Percentiles rank a stretch among this genome's conserved stretches.
phyloP scores from a whole-genome alignment of 2,329 filamentous ascomycete genomes.

The Exophiala alcalophila region DNA sequence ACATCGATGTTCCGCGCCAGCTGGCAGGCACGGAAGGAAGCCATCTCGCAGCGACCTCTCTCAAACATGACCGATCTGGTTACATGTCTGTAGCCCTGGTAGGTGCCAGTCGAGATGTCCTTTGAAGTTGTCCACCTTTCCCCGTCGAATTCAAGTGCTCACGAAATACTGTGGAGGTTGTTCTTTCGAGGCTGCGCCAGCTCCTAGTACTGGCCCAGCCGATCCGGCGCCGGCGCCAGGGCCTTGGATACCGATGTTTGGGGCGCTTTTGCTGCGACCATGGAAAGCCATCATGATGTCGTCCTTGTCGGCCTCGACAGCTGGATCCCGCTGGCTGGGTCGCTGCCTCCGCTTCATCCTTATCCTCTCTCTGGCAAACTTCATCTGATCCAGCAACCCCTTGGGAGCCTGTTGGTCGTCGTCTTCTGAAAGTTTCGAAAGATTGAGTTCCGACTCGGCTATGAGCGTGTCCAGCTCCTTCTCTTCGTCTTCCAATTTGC shows the following conservation, averaged over 20 bases:
- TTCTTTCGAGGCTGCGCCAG: neutral
- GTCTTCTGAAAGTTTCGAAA: constrained; percentile 2
- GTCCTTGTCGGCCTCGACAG: constrained; percentile 23
- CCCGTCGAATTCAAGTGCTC: constrained; percentile 5
- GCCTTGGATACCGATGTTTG: constrained; percentile 1
- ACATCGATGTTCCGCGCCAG: too few relatives aligned
- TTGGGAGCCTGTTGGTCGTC: constrained; percentile 5
- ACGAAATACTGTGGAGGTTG: constrained; percentile 9
- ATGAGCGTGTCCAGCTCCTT: constrained; percentile 17
- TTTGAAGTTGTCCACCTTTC: too few relatives aligned
- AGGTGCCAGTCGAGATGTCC: too few relatives aligned
- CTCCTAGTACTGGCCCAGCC: neutral
- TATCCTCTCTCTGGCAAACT: constrained; percentile 25
- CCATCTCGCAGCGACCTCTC: too few relatives aligned
- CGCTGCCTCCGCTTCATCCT: constrained; percentile 27
- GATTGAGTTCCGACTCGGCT: constrained; percentile 1
- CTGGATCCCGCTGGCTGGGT: constrained; percentile 20
- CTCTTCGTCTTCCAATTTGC: constrained; percentile 25
- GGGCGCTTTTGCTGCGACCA: constrained; percentile 17
- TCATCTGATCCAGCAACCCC: constrained; percentile 21
- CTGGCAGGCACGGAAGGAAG: too few relatives aligned
- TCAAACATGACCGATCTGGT: too few relatives aligned
- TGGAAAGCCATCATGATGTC: constrained; percentile 23
- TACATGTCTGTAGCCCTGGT: too few relatives aligned
- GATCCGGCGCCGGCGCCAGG: neutral